These are phyloP conservation scores for Fusarium siculi DNA, from an alignment of 2,329 filamentous ascomycete species.

Conservation along the genomic window DNA sequence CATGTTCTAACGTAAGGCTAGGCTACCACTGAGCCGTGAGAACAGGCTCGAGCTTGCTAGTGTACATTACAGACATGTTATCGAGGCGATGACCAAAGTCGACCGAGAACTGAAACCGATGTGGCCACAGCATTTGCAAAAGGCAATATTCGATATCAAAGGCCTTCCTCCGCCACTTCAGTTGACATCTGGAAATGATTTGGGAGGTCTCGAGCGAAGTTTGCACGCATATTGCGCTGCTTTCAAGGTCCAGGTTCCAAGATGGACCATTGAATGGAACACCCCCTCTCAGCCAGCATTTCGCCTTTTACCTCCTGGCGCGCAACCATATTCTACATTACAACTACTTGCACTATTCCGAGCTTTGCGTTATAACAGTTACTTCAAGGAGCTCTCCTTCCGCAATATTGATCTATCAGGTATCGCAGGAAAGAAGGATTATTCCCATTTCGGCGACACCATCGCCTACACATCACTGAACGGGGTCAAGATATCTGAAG, in stretches of 20 bases:
- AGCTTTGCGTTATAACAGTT: conserved; percentile 68
- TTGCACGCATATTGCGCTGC: conserved; percentile 65
- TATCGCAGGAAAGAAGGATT: conserved; percentile 55
- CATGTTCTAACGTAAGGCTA: conserved; percentile 37
- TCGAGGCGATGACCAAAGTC: conserved; percentile 63
- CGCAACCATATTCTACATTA: conserved; percentile 56
- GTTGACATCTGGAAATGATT: conserved; percentile 64
- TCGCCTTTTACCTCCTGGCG: conserved; percentile 58
- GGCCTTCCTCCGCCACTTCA: conserved; percentile 64
- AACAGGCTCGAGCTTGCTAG: conserved; percentile 63
- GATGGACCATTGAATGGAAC: conserved; percentile 62
- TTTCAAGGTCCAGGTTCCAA: conserved; percentile 60
- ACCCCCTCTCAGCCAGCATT: conserved; percentile 61
- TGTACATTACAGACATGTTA: conserved; percentile 63
- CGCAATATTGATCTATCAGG: conserved; percentile 61
- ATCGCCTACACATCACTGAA: conserved; percentile 64
- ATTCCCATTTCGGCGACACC: conserved; percentile 55
- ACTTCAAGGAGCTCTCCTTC: conserved; percentile 68
- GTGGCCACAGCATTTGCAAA: conserved; percentile 67
- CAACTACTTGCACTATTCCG: conserved; percentile 68
- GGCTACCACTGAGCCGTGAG: conserved; percentile 56
- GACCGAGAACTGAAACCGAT: conserved; percentile 67
- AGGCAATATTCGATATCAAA: conserved; percentile 62
- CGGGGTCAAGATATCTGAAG: conserved; percentile 59
- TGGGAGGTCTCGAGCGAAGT: conserved; percentile 65